Conservation (phyloP, 495 filamentous ascomycete species). For the Penicillium argentinense region DNA sequence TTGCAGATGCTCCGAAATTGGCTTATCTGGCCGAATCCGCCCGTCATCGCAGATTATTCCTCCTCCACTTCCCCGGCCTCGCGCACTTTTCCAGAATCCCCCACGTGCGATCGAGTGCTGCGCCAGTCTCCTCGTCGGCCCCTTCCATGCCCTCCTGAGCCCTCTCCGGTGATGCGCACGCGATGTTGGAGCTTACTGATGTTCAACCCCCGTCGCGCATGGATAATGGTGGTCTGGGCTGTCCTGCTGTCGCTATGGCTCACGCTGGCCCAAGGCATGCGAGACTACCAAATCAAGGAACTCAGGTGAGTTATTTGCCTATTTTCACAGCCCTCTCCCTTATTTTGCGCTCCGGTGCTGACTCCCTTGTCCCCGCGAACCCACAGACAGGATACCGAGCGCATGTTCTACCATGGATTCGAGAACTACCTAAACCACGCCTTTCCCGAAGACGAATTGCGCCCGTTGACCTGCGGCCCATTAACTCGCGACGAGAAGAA, state of each 20-base stretch:
- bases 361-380: too few relatives aligned
- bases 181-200: slow-evolving; percentile 44
- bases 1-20: too few relatives aligned
- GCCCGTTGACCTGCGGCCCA: slow-evolving; percentile 81
- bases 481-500: slow-evolving; percentile 79
- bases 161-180: slow-evolving; percentile 44
- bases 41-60: slow-evolving; percentile 9
- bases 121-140: slow-evolving; percentile 6
- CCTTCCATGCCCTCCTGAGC: slow-evolving; percentile 29
- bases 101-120: background rate
- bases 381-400: slow-evolving; percentile 72
- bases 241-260: slow-evolving; percentile 44
- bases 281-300: slow-evolving; percentile 36
- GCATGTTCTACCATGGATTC: slow-evolving; percentile 97
- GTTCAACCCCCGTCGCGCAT: slow-evolving; percentile 37
- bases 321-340: background rate
- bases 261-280: slow-evolving; percentile 41
- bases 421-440: slow-evolving; percentile 92
- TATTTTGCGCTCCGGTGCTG: background rate
- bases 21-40: slow-evolving; percentile 32
- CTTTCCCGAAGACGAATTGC: slow-evolving; percentile 95
- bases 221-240: slow-evolving; percentile 39
- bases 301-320: slow-evolving; percentile 31
- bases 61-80: slow-evolving; percentile 5
- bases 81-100: background rate